Conservation (phyloP, 331 rosid species). For the Rhamnella rubrinervis region DNA sequence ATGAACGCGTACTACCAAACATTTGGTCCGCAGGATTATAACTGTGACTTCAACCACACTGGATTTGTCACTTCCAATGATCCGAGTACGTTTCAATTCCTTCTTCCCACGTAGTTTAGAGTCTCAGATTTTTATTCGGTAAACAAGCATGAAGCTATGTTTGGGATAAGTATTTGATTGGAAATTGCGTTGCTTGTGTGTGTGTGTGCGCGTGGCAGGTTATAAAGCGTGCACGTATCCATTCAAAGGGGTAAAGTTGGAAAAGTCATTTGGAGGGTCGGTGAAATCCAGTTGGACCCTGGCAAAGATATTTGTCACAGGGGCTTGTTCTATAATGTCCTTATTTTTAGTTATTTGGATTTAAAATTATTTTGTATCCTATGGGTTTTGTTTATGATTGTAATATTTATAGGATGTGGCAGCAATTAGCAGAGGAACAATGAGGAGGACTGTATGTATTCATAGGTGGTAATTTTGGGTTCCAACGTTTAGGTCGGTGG, state of each 20-base stretch:
- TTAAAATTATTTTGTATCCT: background rate
- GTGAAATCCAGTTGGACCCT: background rate
- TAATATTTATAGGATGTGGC: no score
- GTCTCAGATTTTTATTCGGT: no score
- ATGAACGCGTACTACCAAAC: conserved; percentile 77
- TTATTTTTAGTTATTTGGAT: background rate
- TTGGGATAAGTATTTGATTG: no score
- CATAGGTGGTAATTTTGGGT: no score
- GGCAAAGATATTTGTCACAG: background rate
- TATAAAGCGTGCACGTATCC: conserved; percentile 22
- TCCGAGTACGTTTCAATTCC: conserved; percentile 53
- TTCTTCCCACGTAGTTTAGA: no score
- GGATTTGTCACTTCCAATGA: conserved; percentile 52
- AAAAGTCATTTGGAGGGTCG: background rate
- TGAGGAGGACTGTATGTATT: no score
- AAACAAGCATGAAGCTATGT: no score
- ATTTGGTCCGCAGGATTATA: conserved; percentile 44
- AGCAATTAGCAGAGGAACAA: no score
- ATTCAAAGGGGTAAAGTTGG: conserved; percentile 11
- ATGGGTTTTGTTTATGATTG: background rate
- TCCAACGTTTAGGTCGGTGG: no score
- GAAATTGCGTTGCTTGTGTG: no score
- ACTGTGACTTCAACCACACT: conserved; percentile 58
- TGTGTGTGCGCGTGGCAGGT: conserved; percentile 4
- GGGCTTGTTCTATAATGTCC: background rate